These are phyloP conservation scores for Colletotrichum chlorophyti DNA, from an alignment of 2,329 filamentous ascomycete species.

Conservation along the genomic window DNA sequence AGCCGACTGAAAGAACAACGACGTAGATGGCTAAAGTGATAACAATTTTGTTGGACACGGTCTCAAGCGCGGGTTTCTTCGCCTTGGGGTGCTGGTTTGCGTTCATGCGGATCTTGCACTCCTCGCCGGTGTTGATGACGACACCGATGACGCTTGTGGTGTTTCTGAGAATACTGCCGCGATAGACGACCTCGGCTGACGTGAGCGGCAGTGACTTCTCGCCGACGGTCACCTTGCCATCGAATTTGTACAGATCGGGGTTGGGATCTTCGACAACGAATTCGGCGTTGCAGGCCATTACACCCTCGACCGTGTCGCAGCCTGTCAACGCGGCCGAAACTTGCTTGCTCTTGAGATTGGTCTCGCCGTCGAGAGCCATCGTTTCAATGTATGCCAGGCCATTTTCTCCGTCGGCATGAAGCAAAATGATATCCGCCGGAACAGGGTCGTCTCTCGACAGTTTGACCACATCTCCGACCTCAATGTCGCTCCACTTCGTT, in stretches of 20 bases:
- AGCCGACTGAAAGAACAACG: slow-evolving; percentile 77
- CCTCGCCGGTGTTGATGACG: slow-evolving; percentile 88
- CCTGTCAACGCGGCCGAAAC: slow-evolving; percentile 65
- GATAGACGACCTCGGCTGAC: slow-evolving; percentile 82
- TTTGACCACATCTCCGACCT: slow-evolving; percentile 57
- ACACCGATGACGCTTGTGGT: slow-evolving; percentile 76
- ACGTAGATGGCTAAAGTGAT: slow-evolving; percentile 83
- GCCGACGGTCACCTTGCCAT: slow-evolving; percentile 69
- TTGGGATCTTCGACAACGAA: slow-evolving; percentile 81
- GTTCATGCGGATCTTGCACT: slow-evolving; percentile 93
- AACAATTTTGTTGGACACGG: slow-evolving; percentile 80
- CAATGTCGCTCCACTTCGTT: slow-evolving; percentile 52
- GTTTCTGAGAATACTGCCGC: slow-evolving; percentile 85
- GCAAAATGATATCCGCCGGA: slow-evolving; percentile 82
- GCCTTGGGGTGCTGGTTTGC: slow-evolving; percentile 86
- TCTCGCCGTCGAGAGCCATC: slow-evolving; percentile 85
- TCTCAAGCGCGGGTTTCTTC: slow-evolving; percentile 81
- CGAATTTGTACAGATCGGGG: slow-evolving; percentile 77
- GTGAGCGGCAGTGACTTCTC: slow-evolving; percentile 73
- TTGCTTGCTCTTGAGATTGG: slow-evolving; percentile 81
- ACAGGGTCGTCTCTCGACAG: slow-evolving; percentile 75
- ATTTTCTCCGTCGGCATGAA: slow-evolving; percentile 80
- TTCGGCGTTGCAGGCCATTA: slow-evolving; percentile 63
- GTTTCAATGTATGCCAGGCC: slow-evolving; percentile 84
- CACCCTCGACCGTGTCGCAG: slow-evolving; percentile 61